Evolutionary conservation across 2,329 filamentous ascomycete species (phyloP), one percentile per base, ranked within the genome.

Genomic region (Curvularia verruculosa): DNA sequence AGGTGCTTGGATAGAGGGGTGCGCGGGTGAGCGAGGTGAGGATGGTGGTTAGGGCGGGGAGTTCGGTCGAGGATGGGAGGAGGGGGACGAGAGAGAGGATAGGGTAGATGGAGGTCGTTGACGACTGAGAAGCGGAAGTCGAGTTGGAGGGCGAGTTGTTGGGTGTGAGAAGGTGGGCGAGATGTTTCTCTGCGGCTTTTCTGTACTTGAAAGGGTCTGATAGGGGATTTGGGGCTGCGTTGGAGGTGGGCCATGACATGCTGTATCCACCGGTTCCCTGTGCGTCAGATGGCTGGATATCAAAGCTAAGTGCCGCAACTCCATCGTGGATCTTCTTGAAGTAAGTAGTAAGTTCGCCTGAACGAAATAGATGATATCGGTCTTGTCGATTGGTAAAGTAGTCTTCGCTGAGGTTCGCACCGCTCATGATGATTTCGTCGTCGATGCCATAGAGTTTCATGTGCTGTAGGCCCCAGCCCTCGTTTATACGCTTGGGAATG

Each of bases 401-500:
- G 72, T 99, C 94, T 41, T 84, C 86, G 0, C 92, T 96, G 6
- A 99, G 80, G 66, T 99, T 99, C 15, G 95, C 95, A 7, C 86
- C 68, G 7, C 93, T 96, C 68, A 99, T 86, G 63, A 99, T 94
- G 56, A 99, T 89, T 75, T 96, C 92, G 70, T 99, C 92, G 68
- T 99, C 95, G 21, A 96, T 81, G 0, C 95, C 95, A 68, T 99
- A 99, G 0, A 99, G 82, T 82, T 99, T 99, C 94, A 99, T 99
- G 73, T 99, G 95, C 74, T 99, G 95, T 59, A 99, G 79, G 1
- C 95, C 95, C 95, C 95, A 99, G 18, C 95, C 95, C 78, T 99
- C 95, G 67, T 99, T 99, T 74, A 99, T 94, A 19, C 95, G 85
- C 72, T 87, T 91, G 0, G 95, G 95, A 2, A 98, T 86, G 64